A percentile compares a stretch with the other conserved stretches of the same genome.
Evolutionary conservation across 768 basidiomycete genomes (phyloP).

Genomic region (Pleurotus eryngii): DNA sequence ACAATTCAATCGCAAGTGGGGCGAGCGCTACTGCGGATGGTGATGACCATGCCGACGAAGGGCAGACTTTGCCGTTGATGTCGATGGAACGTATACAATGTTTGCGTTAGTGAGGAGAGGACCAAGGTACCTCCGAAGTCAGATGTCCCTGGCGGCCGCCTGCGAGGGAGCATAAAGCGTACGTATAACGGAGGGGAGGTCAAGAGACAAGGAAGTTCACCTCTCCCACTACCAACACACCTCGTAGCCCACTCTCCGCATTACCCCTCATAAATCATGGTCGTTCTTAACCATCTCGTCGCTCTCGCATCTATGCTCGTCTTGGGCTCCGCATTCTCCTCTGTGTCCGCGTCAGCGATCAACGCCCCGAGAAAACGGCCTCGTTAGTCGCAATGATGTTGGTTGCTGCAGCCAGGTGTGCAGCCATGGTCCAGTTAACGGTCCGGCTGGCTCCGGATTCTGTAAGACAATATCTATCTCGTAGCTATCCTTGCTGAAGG

Average conservation of each 20-base stretch:
- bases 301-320: slow-evolving; percentile 3
- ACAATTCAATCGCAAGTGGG: too few species aligned
- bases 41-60: too few species aligned
- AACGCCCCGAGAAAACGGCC: background rate
- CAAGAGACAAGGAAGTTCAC: too few species aligned
- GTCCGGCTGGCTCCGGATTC: background rate
- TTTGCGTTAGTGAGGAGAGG: too few species aligned
- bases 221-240: background rate
- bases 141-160: too few species aligned
- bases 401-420: slow-evolving; percentile 4
- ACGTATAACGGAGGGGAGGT: too few species aligned
- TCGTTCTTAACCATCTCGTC: background rate
- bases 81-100: too few species aligned
- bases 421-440: slow-evolving; percentile 3
- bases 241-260: background rate
- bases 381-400: background rate
- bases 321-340: background rate
- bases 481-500: too few species aligned
- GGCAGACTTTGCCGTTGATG: too few species aligned
- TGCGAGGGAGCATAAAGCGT: too few species aligned
- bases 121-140: too few species aligned
- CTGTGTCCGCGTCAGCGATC: background rate
- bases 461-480: background rate
- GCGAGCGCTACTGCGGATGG: too few species aligned
- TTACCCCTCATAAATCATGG: background rate